Evolutionary conservation across 345 rosid species (phyloP), one percentile per base, ranked within the genome.

Genomic region (Populus simonii): DNA sequence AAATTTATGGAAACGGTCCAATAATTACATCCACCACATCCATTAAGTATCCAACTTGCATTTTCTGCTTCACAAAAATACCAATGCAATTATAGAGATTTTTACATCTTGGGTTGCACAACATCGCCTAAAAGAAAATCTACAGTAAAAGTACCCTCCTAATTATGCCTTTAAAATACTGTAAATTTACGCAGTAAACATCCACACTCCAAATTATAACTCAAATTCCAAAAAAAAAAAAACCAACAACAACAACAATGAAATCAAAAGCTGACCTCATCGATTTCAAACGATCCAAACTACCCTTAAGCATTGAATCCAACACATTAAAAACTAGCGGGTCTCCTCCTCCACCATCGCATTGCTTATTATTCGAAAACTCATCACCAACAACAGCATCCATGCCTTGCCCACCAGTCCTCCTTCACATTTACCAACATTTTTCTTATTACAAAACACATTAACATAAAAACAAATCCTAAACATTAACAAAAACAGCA

Each of bases 231-330:
- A 17, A 2, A 0, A 22, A 33, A 29, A 55, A 74, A 53, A 82
- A 33, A 4, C 6, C 36, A 33, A 33, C 36, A 33, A 33, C 36
- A 33, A 31, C 51, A 53, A 36, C 59, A 25, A 43, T 6, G 38
- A 9, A 45, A 53, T 20, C 6, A 23, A 76, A 81, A 29, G 61
- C 86, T 70, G 27, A 90, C 94, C 96, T 90, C 90, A 90, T 81
- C 2, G 84, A 83, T 79, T 89, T 85, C 71, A 93, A 80, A 43
- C 93, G 91, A 75, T 91, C 94, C 85, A 93, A 84, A 76, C 86
- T 89, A 61, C 81, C 88, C 83, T 87, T 90, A 31, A 93, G 83
- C 78, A 87, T 85, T 25, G 88, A 83, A 88, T 92, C 91, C 83
- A 92, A 59, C 2, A 68, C 88, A 78, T 81, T 87, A 73, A 89